phyloP scores from a whole-genome alignment of 2,329 filamentous ascomycete species.

The Xylaria sp. region DNA sequence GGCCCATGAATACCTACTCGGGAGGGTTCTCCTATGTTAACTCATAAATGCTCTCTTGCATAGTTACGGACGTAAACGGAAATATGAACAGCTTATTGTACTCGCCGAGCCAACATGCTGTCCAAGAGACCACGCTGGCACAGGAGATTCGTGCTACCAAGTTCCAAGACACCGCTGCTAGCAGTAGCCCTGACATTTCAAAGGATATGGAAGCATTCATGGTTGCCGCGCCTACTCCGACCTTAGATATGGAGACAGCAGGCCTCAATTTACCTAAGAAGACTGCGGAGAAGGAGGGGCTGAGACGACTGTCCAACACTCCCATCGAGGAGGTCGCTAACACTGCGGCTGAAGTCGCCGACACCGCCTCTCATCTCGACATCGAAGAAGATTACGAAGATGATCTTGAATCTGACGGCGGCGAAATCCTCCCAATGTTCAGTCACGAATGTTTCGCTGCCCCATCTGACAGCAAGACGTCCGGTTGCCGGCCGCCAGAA shows the following conservation, averaged over 20 bases:
- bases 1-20: not conserved
- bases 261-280: slow-evolving; percentile 51
- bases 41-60: not conserved
- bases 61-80: slow-evolving; percentile 57
- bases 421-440: slow-evolving; percentile 40
- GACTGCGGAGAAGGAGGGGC: slow-evolving; percentile 49
- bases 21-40: not conserved
- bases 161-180: slow-evolving; percentile 23
- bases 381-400: slow-evolving; percentile 46
- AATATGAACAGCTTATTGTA: slow-evolving; percentile 62
- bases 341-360: slow-evolving; percentile 59
- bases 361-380: slow-evolving; percentile 55
- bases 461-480: slow-evolving; percentile 27
- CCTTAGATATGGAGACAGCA: slow-evolving; percentile 47
- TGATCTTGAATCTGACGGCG: slow-evolving; percentile 31
- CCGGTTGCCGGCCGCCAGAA: not conserved
- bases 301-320: slow-evolving; percentile 52
- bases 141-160: slow-evolving; percentile 35
- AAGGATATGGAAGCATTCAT: slow-evolving; percentile 47
- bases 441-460: slow-evolving; percentile 46
- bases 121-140: slow-evolving; percentile 35
- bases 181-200: slow-evolving; percentile 24
- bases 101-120: slow-evolving; percentile 42
- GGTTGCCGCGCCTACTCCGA: slow-evolving; percentile 46
- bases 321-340: slow-evolving; percentile 56